Percentiles rank a stretch among this genome's conserved stretches.
These are phyloP conservation scores for Diaporthe ilicicola DNA, from an alignment of 2,329 filamentous ascomycete species.

Conservation along the genomic window DNA sequence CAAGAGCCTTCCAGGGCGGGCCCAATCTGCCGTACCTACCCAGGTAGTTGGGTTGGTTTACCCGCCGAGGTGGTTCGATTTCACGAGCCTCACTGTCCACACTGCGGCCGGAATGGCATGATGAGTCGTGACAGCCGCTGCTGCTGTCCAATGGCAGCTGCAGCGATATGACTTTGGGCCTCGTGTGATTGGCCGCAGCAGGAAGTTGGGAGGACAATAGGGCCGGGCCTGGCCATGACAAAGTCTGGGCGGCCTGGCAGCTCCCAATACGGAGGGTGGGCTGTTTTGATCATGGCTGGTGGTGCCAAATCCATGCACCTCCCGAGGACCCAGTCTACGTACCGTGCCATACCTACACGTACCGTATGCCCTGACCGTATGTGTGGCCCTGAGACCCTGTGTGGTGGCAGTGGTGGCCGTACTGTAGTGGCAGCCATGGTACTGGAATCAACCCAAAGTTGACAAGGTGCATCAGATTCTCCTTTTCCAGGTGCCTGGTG, in stretches of 20 bases:
- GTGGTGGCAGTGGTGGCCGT: too few relatives aligned
- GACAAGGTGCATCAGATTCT: constrained; percentile 14
- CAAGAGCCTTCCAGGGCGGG: constrained; percentile 17
- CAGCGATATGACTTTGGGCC: constrained; percentile 4
- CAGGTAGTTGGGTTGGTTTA: constrained; percentile 16
- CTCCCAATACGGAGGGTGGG: constrained; percentile 4
- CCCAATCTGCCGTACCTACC: not conserved
- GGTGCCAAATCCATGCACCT: constrained; percentile 18
- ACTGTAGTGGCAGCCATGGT: not conserved
- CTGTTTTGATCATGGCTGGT: constrained; percentile 15
- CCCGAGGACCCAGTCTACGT: not conserved
- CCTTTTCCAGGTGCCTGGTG: not conserved
- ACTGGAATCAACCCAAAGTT: not conserved
- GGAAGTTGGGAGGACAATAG: not conserved
- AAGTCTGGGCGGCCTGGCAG: constrained; percentile 8
- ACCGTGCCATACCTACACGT: not conserved
- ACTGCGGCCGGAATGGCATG: constrained; percentile 21
- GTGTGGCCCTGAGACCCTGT: not conserved
- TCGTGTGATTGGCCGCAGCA: constrained; percentile 19
- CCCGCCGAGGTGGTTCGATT: constrained; percentile 31
- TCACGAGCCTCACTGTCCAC: constrained; percentile 20
- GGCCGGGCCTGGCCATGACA: constrained; percentile 2
- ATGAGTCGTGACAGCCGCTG: not conserved
- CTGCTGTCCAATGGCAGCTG: constrained; percentile 15
- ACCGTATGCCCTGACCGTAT: not conserved